phyloP scores from a whole-genome alignment of 2,329 filamentous ascomycete genomes.

The Dothistroma septosporum region DNA sequence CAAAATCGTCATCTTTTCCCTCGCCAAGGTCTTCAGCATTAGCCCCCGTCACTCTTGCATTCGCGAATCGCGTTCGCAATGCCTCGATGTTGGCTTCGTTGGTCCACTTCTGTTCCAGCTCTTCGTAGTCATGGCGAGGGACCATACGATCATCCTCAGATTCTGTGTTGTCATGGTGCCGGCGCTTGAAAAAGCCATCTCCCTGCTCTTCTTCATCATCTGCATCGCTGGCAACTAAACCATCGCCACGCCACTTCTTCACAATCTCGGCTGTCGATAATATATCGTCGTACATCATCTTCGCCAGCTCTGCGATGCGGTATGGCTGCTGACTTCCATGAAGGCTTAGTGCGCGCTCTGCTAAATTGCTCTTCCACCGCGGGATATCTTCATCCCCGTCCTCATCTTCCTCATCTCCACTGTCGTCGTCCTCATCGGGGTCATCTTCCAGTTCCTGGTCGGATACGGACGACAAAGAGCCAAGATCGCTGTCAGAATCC shows the following conservation, averaged over 20 bases:
- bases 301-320: slow-evolving; percentile 75
- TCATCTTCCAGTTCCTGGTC: slow-evolving; percentile 52
- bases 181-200: slow-evolving; percentile 62
- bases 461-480: slow-evolving; percentile 69
- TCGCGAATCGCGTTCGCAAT: slow-evolving; percentile 71
- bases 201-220: slow-evolving; percentile 58
- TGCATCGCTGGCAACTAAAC: slow-evolving; percentile 48
- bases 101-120: slow-evolving; percentile 81
- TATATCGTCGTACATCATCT: slow-evolving; percentile 81
- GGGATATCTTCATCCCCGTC: slow-evolving; percentile 69
- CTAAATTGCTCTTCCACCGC: slow-evolving; percentile 85
- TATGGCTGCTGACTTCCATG: slow-evolving; percentile 69
- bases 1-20: slow-evolving; percentile 48
- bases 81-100: slow-evolving; percentile 71
- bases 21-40: slow-evolving; percentile 49
- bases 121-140: slow-evolving; percentile 73
- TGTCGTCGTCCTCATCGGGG: slow-evolving; percentile 59
- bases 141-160: slow-evolving; percentile 70
- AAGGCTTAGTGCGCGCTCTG: slow-evolving; percentile 66
- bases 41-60: slow-evolving; percentile 56
- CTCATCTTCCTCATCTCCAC: slow-evolving; percentile 45
- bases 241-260: slow-evolving; percentile 71
- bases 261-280: slow-evolving; percentile 72
- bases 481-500: slow-evolving; percentile 93
- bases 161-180: slow-evolving; percentile 48